Base-by-base conservation (phyloP, 1,139 yeast genomes). In the Candida glucosophila region DNA sequence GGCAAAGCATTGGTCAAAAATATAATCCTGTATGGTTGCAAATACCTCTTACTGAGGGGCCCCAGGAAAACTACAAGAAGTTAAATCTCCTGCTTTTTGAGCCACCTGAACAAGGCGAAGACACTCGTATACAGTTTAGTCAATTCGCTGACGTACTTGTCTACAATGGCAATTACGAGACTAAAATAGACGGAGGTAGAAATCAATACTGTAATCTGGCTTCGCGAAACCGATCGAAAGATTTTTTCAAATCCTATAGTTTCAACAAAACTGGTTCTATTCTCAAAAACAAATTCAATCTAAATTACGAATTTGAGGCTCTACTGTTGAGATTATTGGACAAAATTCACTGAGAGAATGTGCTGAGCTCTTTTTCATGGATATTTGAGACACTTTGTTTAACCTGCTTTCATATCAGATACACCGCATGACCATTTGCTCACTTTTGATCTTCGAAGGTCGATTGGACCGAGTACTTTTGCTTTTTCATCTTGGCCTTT, bases 231-330 rank as follows among this genome's bases (percentile, higher is more conserved):
- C 22, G 23, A 17, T 23, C 20, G 5, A 22, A 31, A 15, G 28
- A 26, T 22, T 22, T 28, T 5, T 25, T 19, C 15, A 22, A 26
- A 11, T 24, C 32, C 5, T 12, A 21, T 8, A 20, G 27, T 6
- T 24, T 18, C 13, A 21, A 17, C 15, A 29, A 15, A 12, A 24
- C 26, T 3, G 26, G 34, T 26, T 39, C 53, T n/a, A 49, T 50
- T 6, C 34, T 50, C 23, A 47, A 43, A 27, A 43, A 39, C 17
- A 43, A 41, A 23, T 32, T 40, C n/a, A 43, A 44, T 23, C 29
- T 32, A 13, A 48, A 53, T 32, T 40, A 31, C 30, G 43, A 41
- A 23, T 17, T 32, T 17, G 58, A 50, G 24, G 28, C 29, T n/a
- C 13, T 28, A 7, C 37, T 42, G 17, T 35, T 39, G 3, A 24